Percentiles rank a stretch among this genome's conserved stretches.
Evolutionary conservation across 805 yeast species (phyloP).

Genomic region (Teunomyces funiuensis): DNA sequence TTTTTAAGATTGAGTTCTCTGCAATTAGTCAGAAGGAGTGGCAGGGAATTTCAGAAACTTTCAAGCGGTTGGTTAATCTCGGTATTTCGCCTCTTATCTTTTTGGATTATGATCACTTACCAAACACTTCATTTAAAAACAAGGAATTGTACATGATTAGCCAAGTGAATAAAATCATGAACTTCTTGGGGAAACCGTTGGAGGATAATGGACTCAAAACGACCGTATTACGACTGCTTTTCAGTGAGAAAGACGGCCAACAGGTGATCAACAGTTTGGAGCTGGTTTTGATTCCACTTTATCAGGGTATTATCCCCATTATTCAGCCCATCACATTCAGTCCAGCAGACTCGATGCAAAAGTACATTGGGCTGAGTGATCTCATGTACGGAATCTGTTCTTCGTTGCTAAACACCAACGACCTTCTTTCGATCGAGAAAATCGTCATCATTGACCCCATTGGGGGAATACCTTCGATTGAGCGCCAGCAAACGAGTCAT

Average conservation of each 20-base stretch:
- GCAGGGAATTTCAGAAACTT: conserved; percentile 54
- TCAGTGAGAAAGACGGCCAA: conserved; percentile 11
- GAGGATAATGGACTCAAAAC: conserved; percentile 22
- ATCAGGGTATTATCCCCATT: conserved; percentile 58
- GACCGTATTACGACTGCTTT: conserved; percentile 28
- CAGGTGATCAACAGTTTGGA: conserved; percentile 23
- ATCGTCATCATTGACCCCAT: conserved; percentile 71
- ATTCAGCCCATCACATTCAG: conserved; percentile 51
- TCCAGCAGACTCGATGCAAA: conserved; percentile 19
- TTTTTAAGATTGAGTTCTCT: conserved; percentile 50
- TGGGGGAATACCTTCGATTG: conserved; percentile 92
- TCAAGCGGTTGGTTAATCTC: conserved; percentile 52
- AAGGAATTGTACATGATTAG: conserved; percentile 31
- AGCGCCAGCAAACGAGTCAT: conserved; percentile 78
- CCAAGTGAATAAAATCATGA: conserved; percentile 32
- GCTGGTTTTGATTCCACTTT: conserved; percentile 38
- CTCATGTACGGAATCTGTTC: conserved; percentile 27
- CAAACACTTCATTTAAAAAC: conserved; percentile 26
- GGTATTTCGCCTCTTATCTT: conserved; percentile 78
- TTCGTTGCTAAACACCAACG: conserved; percentile 21
- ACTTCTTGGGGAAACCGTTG: conserved; percentile 17
- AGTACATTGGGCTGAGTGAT: conserved; percentile 21
- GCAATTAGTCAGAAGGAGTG: conserved; percentile 32
- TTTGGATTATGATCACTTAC: conserved; percentile 17
- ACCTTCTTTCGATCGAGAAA: conserved; percentile 68